Base-by-base conservation (phyloP, 208 protist genomes). In the Crithidia fasciculata region DNA sequence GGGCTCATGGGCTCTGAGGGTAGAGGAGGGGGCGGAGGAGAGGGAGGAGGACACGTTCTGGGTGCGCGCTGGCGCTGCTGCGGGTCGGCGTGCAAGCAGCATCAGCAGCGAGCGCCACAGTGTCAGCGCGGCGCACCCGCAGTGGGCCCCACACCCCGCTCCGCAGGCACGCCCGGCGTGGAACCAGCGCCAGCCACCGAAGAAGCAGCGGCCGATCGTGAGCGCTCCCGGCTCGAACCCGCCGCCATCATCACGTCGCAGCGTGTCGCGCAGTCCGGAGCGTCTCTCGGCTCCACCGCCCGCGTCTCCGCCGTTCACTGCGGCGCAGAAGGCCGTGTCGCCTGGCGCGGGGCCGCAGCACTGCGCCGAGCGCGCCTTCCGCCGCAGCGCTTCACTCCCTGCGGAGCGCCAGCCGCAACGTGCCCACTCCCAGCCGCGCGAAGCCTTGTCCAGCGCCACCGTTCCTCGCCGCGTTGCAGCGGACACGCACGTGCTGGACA, bases 151-250 rank as follows among this genome's bases (percentile, higher is more conserved):
- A 7, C 64, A 61, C 49, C 61, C 63, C 2, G 56, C 80, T 41
- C 45, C 70, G 10, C 62, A 43, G 52, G 13, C 74, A 8, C 85
- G 85, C 3, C 88, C 88, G 45, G 83, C 81, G 47, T 93, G 88
- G 88, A 93, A 93, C 62, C 85, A 87, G 72, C 83, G 76, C 15
- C 70, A 75, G 16, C 88, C 88, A 18, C 76, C 73, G 15, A 69
- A 78, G n/a, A 82, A 80, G 54, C 57, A 75, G 50, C 84, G 81
- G 52, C 88, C 85, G 2, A 72, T 83, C 40, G 83, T 93, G n/a
- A 90, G 88, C 58, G 76, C 60, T 15, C 79, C 81, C 41, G 78
- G 78, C 12, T 62, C 61, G 16, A 49, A 71, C 41, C 66, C 69
- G 18, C 68, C 74, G n/a, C 55, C 45, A 12, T 74, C 69, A 49